These are phyloP conservation scores for Letharia columbiana DNA, from an alignment of 495 filamentous ascomycete genomes.

Conservation along the genomic window DNA sequence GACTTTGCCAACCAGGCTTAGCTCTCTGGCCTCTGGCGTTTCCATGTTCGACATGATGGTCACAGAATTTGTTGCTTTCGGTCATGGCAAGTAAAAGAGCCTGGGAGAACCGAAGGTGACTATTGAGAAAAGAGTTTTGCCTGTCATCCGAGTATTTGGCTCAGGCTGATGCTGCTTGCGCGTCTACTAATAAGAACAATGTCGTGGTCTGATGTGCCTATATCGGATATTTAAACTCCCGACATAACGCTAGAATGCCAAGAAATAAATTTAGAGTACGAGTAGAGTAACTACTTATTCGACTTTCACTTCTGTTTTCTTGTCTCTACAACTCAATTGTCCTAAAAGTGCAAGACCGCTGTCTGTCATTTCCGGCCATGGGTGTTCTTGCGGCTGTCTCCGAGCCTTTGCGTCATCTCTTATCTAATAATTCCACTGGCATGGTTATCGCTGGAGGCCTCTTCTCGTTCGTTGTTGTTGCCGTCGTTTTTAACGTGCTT, in stretches of 20 bases:
- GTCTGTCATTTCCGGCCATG: conserved; percentile 17
- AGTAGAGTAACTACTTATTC: background rate
- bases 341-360: background rate
- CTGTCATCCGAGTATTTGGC: background rate
- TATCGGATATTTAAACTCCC: background rate
- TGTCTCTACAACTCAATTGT: background rate
- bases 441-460: conserved; percentile 30
- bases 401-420: conserved; percentile 11
- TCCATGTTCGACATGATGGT: conserved; percentile 13
- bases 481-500: conserved; percentile 57
- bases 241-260: background rate
- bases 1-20: conserved; percentile 80
- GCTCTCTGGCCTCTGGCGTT: conserved; percentile 58
- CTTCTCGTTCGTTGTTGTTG: conserved; percentile 39
- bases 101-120: background rate
- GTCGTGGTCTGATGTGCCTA: background rate
- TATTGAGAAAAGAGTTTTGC: background rate
- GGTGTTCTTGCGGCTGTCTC: conserved; percentile 16
- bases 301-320: background rate
- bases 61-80: background rate
- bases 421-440: conserved; percentile 25
- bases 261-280: background rate
- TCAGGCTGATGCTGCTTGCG: conserved; percentile 3
- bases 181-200: background rate
- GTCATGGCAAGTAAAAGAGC: background rate